A percentile compares a stretch with the other conserved stretches of the same genome.
Conservation (phyloP, 139 green algal species). For the Chlamydomonas asymmetrica region DNA sequence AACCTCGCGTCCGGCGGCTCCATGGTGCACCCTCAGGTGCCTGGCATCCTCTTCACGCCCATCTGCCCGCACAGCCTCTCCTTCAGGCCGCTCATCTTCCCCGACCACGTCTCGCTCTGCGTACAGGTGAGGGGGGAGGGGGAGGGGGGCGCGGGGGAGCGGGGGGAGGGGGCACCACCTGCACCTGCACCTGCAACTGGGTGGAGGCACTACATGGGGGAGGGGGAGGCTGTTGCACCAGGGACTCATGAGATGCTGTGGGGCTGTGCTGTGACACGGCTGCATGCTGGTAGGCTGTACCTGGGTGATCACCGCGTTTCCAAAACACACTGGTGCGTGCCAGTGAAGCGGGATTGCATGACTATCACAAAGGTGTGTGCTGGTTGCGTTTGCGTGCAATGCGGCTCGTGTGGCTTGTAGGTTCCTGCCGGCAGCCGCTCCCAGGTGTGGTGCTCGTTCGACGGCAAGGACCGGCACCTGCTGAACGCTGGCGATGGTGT, state of each 20-base stretch:
- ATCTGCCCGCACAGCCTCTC: conserved; percentile 96
- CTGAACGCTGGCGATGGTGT: conserved; percentile 59
- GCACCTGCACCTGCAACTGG: too few species aligned
- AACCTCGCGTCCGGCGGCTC: conserved; percentile 80
- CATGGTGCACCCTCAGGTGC: conserved; percentile 83
- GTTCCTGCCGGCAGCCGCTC: conserved; percentile 67
- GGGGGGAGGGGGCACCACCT: background rate
- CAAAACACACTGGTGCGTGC: too few species aligned
- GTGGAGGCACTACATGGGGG: too few species aligned
- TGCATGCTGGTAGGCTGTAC: too few species aligned
- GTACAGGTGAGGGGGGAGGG: conserved; percentile 54
- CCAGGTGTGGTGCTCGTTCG: conserved; percentile 88
- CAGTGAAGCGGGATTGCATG: too few species aligned
- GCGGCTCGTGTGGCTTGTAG: too few species aligned
- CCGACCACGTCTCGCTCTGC: conserved; percentile 86
- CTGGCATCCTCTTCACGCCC: conserved; percentile 91
- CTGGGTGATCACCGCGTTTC: too few species aligned
- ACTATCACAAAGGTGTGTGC: too few species aligned
- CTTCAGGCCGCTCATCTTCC: conserved; percentile 96
- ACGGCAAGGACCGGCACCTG: conserved; percentile 83
- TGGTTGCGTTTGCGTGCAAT: too few species aligned
- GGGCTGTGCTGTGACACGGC: too few species aligned
- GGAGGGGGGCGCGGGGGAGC: background rate
- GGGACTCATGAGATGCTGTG: too few species aligned
- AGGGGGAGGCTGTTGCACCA: too few species aligned